Conservation (phyloP, 108 stramenopile species). For the Bacterosira constricta region DNA sequence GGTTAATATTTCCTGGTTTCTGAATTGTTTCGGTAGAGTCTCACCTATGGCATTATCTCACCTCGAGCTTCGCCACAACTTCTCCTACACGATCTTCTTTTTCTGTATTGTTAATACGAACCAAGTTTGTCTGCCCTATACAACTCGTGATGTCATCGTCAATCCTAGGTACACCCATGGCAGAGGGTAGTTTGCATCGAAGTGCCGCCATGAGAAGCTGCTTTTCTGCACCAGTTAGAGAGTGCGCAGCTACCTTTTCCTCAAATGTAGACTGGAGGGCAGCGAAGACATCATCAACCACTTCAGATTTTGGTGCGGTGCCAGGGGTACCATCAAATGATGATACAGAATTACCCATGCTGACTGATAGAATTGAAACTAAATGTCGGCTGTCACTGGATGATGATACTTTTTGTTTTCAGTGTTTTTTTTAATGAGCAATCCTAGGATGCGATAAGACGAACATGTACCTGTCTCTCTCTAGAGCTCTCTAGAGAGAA, state of each 20-base stretch:
- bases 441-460: too few species aligned
- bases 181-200: background rate
- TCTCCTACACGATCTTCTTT: constrained; percentile 1
- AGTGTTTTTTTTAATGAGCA: too few species aligned
- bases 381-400: too few species aligned
- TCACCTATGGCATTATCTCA: too few species aligned
- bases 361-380: too few species aligned
- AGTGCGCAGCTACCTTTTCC: background rate
- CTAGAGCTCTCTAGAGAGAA: too few species aligned
- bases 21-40: too few species aligned
- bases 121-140: background rate
- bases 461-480: too few species aligned
- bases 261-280: background rate
- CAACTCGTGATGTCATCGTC: background rate
- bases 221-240: background rate
- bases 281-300: background rate
- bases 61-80: background rate
- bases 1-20: too few species aligned
- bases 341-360: too few species aligned
- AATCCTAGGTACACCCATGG: background rate
- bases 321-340: background rate
- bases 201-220: background rate
- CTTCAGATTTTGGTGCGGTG: background rate
- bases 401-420: too few species aligned
- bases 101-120: background rate